Conservation (phyloP, 805 yeast species). For the Hanseniaspora hatyaiensis region DNA sequence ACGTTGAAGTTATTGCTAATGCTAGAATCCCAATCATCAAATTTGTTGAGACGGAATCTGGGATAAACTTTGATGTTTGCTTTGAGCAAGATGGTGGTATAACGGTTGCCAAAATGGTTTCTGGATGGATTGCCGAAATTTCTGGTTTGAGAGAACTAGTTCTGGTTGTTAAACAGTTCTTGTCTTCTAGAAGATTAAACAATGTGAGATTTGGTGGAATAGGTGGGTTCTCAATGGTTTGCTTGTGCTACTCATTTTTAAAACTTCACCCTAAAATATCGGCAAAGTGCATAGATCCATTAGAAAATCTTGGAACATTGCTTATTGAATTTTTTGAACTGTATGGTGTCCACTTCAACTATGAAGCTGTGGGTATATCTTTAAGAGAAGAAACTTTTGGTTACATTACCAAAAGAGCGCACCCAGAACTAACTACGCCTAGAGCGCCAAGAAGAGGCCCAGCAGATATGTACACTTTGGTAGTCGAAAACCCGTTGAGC, state of each 20-base stretch:
- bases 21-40: slow-evolving; percentile 93
- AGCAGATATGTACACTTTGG: slow-evolving; percentile 42
- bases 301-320: slow-evolving; percentile 72
- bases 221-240: slow-evolving; percentile 89
- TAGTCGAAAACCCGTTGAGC: slow-evolving; percentile 85
- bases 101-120: slow-evolving; percentile 66
- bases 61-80: slow-evolving; percentile 76
- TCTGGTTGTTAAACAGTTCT: slow-evolving; percentile 71
- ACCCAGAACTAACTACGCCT: slow-evolving; percentile 33
- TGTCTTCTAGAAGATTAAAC: slow-evolving; percentile 63
- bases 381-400: slow-evolving; percentile 40
- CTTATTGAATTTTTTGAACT: slow-evolving; percentile 85
- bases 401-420: slow-evolving; percentile 47
- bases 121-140: slow-evolving; percentile 57
- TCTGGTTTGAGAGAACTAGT: slow-evolving; percentile 79
- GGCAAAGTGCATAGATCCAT: slow-evolving; percentile 52
- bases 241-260: slow-evolving; percentile 69
- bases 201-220: slow-evolving; percentile 88
- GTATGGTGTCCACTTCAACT: slow-evolving; percentile 81
- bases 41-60: slow-evolving; percentile 60
- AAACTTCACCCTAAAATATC: slow-evolving; percentile 66
- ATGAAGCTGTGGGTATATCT: slow-evolving; percentile 63
- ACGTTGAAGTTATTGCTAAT: slow-evolving; percentile 73
- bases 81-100: slow-evolving; percentile 77
- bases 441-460: slow-evolving; percentile 30